Evolutionary conservation across 148 eudicot genomes (phyloP), one percentile per base, ranked within the genome.

Genomic region (Cornus kousa): DNA sequence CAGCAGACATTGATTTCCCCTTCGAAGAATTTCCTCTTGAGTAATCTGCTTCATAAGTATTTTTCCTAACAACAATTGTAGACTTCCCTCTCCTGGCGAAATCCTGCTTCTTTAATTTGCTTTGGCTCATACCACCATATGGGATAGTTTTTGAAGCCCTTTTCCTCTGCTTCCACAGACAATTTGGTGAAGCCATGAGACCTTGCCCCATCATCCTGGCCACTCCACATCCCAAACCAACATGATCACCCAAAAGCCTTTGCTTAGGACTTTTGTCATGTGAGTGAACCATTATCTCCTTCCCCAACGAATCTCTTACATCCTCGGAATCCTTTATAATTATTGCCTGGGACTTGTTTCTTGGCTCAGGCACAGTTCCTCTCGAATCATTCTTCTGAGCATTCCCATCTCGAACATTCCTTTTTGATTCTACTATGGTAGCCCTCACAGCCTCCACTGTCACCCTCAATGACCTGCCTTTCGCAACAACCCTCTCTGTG

Each of bases 61-160:
- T 80, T 81, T 78, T 64, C 67, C 40, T 62, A 35, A 40, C 72
- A 66, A 68, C 80, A 67, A 68, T 62, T 77, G 74, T 80, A n/a
- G 67, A 40, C 67, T 80, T 81, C 73, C 78, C 65, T 65, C 50
- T 71, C 79, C 78, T 64, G 57, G 37, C 80, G 69, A 20, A 12
- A 7, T 31, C 74, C 68, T 33, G 71, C 75, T 77, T 86, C 74
- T 79, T 82, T 73, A 70, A 39, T 77, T 80, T 80, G 70, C 67
- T 84, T 86, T 66, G 72, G 75, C 74, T 82, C 67, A 24, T 32
- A 62, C 37, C 50, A 50, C 32, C 69, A 68, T 3, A 70, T 48
- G 78, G 71, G 48, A 39, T 76, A 40, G 74, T 39, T 23, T 80
- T 76, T 40, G 46, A 70, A 40, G 35, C 57, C 48, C 48, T 7